Conservation (phyloP, 192 early-diverging fungal genomes). For the Mortierella claussenii region DNA sequence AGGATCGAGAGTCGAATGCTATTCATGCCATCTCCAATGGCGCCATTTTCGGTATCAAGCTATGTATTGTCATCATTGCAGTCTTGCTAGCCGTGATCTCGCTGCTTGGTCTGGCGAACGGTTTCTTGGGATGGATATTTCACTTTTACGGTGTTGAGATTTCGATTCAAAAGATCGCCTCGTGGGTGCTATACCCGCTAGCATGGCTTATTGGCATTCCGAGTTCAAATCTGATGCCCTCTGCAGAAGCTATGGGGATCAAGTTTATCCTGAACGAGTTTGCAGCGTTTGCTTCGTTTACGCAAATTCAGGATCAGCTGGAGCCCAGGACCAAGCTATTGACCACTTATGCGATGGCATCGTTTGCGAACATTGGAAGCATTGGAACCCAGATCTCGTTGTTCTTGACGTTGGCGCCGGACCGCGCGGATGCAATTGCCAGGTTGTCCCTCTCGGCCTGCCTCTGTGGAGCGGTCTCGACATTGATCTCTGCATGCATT, state of each 20-base stretch:
- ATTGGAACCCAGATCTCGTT: conserved; percentile 87
- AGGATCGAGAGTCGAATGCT: conserved; percentile 75
- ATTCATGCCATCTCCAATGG: conserved; percentile 87
- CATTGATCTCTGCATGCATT: conserved; percentile 82
- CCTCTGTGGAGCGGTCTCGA: conserved; percentile 80
- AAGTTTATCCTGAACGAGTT: conserved; percentile 93
- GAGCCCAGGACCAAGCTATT: conserved; percentile 59
- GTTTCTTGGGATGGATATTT: conserved; percentile 75
- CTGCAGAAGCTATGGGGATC: conserved; percentile 57
- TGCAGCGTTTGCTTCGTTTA: conserved; percentile 74
- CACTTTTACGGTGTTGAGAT: conserved; percentile 67
- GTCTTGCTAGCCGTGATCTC: conserved; percentile 80
- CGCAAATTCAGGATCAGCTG: conserved; percentile 52
- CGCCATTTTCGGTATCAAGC: conserved; percentile 82
- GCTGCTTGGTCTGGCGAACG: conserved; percentile 74
- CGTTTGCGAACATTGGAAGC: conserved; percentile 88
- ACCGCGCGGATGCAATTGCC: conserved; percentile 74
- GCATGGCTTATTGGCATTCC: conserved; percentile 64
- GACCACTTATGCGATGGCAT: conserved; percentile 83
- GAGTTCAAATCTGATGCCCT: conserved; percentile 32
- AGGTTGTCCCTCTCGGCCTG: conserved; percentile 80
- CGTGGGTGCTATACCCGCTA: conserved; percentile 75
- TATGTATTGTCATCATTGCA: conserved; percentile 78
- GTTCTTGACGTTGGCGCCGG: conserved; percentile 80
- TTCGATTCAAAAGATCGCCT: conserved; percentile 77